These are phyloP conservation scores for Naumovozyma baii DNA, from an alignment of 805 yeast genomes.

Conservation along the genomic window DNA sequence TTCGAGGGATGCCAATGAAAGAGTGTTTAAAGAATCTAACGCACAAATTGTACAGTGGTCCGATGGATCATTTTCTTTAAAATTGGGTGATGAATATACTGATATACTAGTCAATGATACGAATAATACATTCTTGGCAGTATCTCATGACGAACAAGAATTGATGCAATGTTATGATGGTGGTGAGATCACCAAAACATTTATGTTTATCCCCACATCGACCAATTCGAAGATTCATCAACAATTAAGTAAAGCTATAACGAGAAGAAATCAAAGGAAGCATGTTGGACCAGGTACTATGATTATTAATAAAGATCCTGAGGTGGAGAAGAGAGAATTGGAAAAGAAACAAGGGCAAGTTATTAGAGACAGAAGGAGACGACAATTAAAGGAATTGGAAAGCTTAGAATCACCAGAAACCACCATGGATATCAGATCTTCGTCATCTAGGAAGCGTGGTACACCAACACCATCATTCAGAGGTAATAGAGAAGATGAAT, in stretches of 20 bases:
- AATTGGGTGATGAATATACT: slow-evolving; percentile 78
- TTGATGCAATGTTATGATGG: slow-evolving; percentile 53
- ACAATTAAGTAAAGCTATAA: slow-evolving; percentile 62
- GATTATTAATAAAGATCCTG: slow-evolving; percentile 51
- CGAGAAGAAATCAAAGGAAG: slow-evolving; percentile 29
- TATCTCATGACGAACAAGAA: slow-evolving; percentile 62
- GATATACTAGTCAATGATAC: slow-evolving; percentile 60
- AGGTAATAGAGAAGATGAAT: slow-evolving; percentile 19
- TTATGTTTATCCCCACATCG: slow-evolving; percentile 82
- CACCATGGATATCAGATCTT: slow-evolving; percentile 14
- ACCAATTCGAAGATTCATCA: slow-evolving; percentile 78
- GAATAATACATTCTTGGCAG: slow-evolving; percentile 62
- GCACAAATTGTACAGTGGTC: slow-evolving; percentile 89
- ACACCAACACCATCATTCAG: slow-evolving; percentile 6
- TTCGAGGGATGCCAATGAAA: slow-evolving; percentile 61
- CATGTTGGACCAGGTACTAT: slow-evolving; percentile 33
- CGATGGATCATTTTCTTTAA: slow-evolving; percentile 80
- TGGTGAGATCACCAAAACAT: slow-evolving; percentile 49
- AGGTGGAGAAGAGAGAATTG: slow-evolving; percentile 52
- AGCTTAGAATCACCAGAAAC: slow-evolving; percentile 36
- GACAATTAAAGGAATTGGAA: slow-evolving; percentile 47
- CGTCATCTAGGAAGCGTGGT: slow-evolving; percentile 2
- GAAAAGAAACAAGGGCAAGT: slow-evolving; percentile 60
- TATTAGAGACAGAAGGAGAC: slow-evolving; percentile 57
- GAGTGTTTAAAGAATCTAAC: slow-evolving; percentile 73